These are phyloP conservation scores for Naegleria gruberi DNA, from an alignment of 208 protist species.

Conservation along the genomic window DNA sequence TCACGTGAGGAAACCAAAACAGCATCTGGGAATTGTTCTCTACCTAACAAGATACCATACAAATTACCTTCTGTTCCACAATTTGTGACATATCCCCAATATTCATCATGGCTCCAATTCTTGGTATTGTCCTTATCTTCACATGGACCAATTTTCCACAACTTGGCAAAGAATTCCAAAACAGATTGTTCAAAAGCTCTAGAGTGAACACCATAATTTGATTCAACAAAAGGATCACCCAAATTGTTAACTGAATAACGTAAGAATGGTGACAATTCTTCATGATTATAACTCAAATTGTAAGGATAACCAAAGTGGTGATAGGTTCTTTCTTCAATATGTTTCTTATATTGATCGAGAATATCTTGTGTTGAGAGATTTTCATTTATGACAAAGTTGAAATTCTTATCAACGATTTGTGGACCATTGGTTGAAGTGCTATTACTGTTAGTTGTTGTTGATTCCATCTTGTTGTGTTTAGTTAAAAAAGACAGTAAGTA, in stretches of 20 bases:
- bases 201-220: slow-evolving; percentile 36
- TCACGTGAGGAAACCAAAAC: slow-evolving; percentile 32
- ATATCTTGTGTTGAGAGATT: background rate
- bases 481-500: no score
- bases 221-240: slow-evolving; percentile 34
- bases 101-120: slow-evolving; percentile 25
- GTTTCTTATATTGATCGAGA: slow-evolving; percentile 17
- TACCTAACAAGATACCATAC: slow-evolving; percentile 28
- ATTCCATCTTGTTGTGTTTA: no score
- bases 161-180: slow-evolving; percentile 21
- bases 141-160: background rate
- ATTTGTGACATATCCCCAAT: slow-evolving; percentile 38
- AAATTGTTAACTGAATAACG: slow-evolving; percentile 36
- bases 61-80: slow-evolving; percentile 38
- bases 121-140: background rate
- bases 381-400: background rate
- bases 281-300: slow-evolving; percentile 31
- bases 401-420: background rate
- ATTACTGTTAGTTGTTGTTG: no score
- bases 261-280: slow-evolving; percentile 15
- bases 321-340: slow-evolving; percentile 24
- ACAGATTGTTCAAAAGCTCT: slow-evolving; percentile 28
- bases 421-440: no score
- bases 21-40: slow-evolving; percentile 34
- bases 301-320: slow-evolving; percentile 36